phyloP scores from a whole-genome alignment of 495 filamentous ascomycete species.

The Apiosordaria backusii region DNA sequence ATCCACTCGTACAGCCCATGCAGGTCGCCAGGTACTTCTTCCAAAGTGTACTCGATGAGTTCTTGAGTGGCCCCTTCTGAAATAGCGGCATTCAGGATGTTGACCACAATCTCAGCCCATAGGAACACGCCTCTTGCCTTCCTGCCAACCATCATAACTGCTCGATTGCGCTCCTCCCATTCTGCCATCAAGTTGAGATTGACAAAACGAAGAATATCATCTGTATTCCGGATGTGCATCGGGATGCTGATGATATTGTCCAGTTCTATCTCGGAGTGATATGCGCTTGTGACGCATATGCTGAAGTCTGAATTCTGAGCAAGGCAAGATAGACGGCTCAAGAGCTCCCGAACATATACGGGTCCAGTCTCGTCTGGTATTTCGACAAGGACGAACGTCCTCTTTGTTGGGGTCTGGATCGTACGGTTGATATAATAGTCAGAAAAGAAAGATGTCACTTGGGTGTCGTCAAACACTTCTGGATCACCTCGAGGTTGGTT shows the following conservation, averaged over 20 bases:
- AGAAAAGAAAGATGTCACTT: constrained; percentile 35
- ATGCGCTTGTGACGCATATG: constrained; percentile 35
- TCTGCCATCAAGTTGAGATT: constrained; percentile 33
- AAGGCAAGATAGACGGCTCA: constrained; percentile 31
- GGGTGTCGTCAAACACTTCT: constrained; percentile 27
- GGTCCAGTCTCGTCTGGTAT: constrained; percentile 30
- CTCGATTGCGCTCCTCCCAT: constrained; percentile 33
- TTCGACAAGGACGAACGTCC: constrained; percentile 39
- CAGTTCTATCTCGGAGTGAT: constrained; percentile 26
- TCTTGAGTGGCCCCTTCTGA: constrained; percentile 33
- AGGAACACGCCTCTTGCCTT: constrained; percentile 36
- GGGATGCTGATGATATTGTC: constrained; percentile 29
- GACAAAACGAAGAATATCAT: constrained; percentile 36
- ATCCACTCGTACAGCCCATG: constrained; percentile 41
- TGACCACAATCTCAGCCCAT: constrained; percentile 40
- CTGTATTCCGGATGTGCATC: constrained; percentile 34
- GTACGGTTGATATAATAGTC: constrained; percentile 35
- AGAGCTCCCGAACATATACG: constrained; percentile 31
- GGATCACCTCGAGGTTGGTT: constrained; percentile 17
- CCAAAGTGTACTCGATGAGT: constrained; percentile 33
- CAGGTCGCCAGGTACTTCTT: constrained; percentile 34
- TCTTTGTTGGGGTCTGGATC: constrained; percentile 25
- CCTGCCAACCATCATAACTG: constrained; percentile 26
- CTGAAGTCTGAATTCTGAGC: constrained; percentile 39
- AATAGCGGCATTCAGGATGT: constrained; percentile 39